Percentiles rank a stretch among this genome's conserved stretches.
Conservation (phyloP, 139 green algal genomes). For the Picochlorum sp. region DNA sequence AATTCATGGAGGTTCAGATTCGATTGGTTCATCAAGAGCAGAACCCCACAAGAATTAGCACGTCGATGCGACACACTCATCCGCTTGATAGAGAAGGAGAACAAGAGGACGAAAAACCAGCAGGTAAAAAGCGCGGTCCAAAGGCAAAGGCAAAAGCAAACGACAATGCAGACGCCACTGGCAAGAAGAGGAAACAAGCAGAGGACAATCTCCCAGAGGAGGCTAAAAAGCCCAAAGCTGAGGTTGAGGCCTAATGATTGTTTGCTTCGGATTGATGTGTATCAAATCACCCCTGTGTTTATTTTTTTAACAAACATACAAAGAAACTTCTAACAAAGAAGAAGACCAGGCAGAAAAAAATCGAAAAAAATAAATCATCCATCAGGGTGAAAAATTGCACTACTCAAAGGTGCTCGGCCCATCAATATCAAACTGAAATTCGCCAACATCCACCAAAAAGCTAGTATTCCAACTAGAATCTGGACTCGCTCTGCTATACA, state of each 20-base stretch:
- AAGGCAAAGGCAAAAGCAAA: constrained; percentile 3
- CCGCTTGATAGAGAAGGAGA: constrained; percentile 96
- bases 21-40: constrained; percentile 99
- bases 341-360: neutral
- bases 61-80: constrained; percentile 91
- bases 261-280: neutral
- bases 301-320: neutral
- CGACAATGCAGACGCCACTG: neutral
- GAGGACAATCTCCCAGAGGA: neutral
- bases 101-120: constrained; percentile 29
- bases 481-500: constrained; percentile 9
- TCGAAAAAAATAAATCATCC: too few relatives aligned
- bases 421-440: constrained; percentile 16
- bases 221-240: constrained; percentile 3
- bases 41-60: constrained; percentile 74
- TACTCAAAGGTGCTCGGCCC: neutral
- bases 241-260: neutral
- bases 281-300: neutral
- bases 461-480: constrained; percentile 9
- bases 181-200: constrained; percentile 15
- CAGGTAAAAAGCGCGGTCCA: constrained; percentile 21
- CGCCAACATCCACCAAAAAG: constrained; percentile 20
- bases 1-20: constrained; percentile 93
- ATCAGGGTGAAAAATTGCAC: too few relatives aligned
- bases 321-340: neutral